Evolutionary conservation across 2,329 filamentous ascomycete genomes (phyloP).

Genomic region (Aspergillus sp.): DNA sequence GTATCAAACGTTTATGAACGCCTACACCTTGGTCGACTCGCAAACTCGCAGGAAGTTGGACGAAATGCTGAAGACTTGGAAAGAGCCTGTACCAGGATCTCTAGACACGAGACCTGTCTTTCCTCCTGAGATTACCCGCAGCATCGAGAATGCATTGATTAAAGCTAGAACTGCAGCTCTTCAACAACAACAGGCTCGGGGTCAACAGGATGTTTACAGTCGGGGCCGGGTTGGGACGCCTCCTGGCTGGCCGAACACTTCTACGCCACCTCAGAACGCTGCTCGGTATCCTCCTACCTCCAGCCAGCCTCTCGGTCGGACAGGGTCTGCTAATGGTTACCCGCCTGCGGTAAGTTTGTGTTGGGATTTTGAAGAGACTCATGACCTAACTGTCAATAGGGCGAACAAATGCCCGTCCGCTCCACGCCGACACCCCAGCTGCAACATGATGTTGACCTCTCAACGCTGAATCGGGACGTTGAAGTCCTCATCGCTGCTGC

Average conservation of each 20-base stretch:
- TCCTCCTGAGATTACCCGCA: constrained; percentile 79
- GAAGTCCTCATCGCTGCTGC: constrained; percentile 74
- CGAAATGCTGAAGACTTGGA: constrained; percentile 97
- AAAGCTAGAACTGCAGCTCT: constrained; percentile 70
- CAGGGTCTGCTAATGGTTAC: constrained; percentile 35
- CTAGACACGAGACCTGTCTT: constrained; percentile 94
- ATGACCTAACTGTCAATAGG: constrained; percentile 7
- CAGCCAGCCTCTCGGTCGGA: constrained; percentile 32
- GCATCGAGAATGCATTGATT: constrained; percentile 92
- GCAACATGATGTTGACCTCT: constrained; percentile 58
- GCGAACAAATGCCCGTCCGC: constrained; percentile 23
- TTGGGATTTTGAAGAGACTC: background rate
- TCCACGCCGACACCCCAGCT: constrained; percentile 36
- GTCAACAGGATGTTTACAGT: constrained; percentile 60
- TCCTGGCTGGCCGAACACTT: constrained; percentile 70
- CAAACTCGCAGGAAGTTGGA: constrained; percentile 88
- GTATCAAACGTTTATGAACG: constrained; percentile 94
- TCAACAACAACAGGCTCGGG: constrained; percentile 54
- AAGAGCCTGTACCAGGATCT: constrained; percentile 91
- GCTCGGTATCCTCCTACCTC: constrained; percentile 45
- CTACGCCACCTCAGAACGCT: constrained; percentile 68
- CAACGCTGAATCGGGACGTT: constrained; percentile 81
- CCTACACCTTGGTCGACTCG: constrained; percentile 86
- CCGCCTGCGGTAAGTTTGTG: constrained; percentile 25
- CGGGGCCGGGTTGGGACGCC: constrained; percentile 58